These are phyloP conservation scores for Aspergillus sp. DNA, from an alignment of 2,329 filamentous ascomycete species.

Conservation along the genomic window DNA sequence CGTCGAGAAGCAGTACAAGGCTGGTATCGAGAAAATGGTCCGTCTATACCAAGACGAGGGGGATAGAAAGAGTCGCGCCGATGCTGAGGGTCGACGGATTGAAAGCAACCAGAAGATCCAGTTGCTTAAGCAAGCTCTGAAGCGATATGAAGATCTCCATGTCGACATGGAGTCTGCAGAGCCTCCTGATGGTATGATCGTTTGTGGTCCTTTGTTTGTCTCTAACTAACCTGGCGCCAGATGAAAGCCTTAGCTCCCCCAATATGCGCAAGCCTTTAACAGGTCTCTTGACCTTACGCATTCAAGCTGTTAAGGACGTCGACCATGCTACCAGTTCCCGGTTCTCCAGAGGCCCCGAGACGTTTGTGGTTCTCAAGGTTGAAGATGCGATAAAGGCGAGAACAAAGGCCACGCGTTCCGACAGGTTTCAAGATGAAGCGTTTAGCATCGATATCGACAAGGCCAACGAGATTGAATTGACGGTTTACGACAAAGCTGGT, in stretches of 20 bases:
- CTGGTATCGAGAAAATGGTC: conserved; percentile 98
- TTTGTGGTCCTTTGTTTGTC: background rate
- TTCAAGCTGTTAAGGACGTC: conserved; percentile 85
- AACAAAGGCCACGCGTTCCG: conserved; percentile 74
- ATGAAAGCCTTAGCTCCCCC: conserved; percentile 92
- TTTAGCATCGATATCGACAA: conserved; percentile 95
- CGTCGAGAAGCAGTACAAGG: conserved; percentile 97
- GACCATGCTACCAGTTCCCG: conserved; percentile 78
- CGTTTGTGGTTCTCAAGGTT: conserved; percentile 91
- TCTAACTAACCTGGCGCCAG: conserved; percentile 42
- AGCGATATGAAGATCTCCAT: conserved; percentile 94
- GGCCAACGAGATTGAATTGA: conserved; percentile 96
- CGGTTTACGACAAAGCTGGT: conserved; percentile 89
- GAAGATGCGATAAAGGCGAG: conserved; percentile 87
- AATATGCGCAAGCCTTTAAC: conserved; percentile 94
- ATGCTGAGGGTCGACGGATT: conserved; percentile 79
- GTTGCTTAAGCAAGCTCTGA: conserved; percentile 86
- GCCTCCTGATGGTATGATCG: conserved; percentile 63
- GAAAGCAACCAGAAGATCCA: conserved; percentile 98
- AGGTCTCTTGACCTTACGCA: conserved; percentile 76
- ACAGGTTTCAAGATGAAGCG: conserved; percentile 84
- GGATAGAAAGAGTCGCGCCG: conserved; percentile 87
- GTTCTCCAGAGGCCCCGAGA: conserved; percentile 87
- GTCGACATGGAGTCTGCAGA: conserved; percentile 81
- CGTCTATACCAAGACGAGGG: conserved; percentile 95